phyloP scores from a whole-genome alignment of 768 basidiomycete genomes.

The Russula brevipes region DNA sequence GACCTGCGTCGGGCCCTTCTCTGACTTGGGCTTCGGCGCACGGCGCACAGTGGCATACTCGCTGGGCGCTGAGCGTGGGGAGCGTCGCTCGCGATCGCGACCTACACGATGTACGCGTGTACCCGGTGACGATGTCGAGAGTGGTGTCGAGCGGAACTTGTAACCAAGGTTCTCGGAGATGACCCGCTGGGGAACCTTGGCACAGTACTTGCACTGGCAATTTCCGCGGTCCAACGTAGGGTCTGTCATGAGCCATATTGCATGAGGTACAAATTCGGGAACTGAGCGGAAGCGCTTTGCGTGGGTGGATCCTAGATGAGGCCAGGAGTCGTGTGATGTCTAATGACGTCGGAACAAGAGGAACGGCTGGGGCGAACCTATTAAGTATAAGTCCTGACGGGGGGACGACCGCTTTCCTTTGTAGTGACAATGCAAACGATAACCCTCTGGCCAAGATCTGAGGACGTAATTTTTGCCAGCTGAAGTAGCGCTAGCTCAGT shows the following conservation, averaged over 20 bases:
- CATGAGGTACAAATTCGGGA: constrained; percentile 84
- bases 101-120: constrained; percentile 18
- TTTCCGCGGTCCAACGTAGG: constrained; percentile 40
- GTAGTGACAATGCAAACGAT: constrained; percentile 69
- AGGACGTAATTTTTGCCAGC: constrained; percentile 56
- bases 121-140: constrained; percentile 5
- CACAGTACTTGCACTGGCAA: constrained; percentile 76
- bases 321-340: not conserved
- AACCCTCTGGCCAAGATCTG: constrained; percentile 58
- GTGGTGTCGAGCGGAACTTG: constrained; percentile 27
- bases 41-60: constrained; percentile 43
- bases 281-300: constrained; percentile 64
- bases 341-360: not conserved
- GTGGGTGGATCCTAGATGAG: constrained; percentile 36
- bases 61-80: constrained; percentile 21
- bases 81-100: constrained; percentile 16
- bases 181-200: constrained; percentile 60
- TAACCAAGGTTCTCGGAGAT: constrained; percentile 59
- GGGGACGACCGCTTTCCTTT: constrained; percentile 53
- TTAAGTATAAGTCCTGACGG: constrained; percentile 74
- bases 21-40: constrained; percentile 33
- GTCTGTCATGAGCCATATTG: constrained; percentile 69
- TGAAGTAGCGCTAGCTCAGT: constrained; percentile 26
- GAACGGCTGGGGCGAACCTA: constrained; percentile 42
- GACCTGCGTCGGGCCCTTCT: constrained; percentile 38